These are phyloP conservation scores for Picea mariana DNA, from an alignment of 83 land plant species.

Conservation along the genomic window DNA sequence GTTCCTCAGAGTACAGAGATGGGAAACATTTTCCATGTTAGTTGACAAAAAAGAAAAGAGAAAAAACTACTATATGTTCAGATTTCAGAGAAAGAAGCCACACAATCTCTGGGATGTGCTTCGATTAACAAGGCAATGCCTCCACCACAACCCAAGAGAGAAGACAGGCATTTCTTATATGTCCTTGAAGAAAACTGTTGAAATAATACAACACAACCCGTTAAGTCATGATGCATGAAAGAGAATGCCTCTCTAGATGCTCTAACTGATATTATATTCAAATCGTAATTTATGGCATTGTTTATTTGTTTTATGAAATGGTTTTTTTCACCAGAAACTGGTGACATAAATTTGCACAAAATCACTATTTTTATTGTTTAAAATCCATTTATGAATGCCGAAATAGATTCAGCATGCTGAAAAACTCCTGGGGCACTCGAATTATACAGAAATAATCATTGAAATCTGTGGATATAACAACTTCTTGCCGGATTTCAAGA, in stretches of 20 bases:
- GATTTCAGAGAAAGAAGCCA: constrained; percentile 9
- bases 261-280: constrained; percentile 6
- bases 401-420: too few relatives aligned
- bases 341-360: too few relatives aligned
- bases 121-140: background rate
- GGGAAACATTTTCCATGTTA: constrained; percentile 4
- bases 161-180: constrained; percentile 9
- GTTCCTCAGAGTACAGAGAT: constrained; percentile 7
- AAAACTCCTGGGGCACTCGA: too few relatives aligned
- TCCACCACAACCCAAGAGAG: background rate
- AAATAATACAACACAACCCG: constrained; percentile 9
- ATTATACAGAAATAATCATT: too few relatives aligned
- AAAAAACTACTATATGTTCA: too few relatives aligned
- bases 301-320: too few relatives aligned
- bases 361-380: too few relatives aligned
- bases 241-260: background rate
- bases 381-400: too few relatives aligned
- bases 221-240: background rate
- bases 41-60: background rate
- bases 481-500: too few relatives aligned
- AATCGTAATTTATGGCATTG: constrained; percentile 13
- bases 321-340: too few relatives aligned
- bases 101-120: constrained; percentile 10
- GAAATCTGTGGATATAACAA: too few relatives aligned
- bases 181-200: background rate